Evolutionary conservation across 768 basidiomycete species (phyloP).

Genomic region (Xerocomellus amylosporus): DNA sequence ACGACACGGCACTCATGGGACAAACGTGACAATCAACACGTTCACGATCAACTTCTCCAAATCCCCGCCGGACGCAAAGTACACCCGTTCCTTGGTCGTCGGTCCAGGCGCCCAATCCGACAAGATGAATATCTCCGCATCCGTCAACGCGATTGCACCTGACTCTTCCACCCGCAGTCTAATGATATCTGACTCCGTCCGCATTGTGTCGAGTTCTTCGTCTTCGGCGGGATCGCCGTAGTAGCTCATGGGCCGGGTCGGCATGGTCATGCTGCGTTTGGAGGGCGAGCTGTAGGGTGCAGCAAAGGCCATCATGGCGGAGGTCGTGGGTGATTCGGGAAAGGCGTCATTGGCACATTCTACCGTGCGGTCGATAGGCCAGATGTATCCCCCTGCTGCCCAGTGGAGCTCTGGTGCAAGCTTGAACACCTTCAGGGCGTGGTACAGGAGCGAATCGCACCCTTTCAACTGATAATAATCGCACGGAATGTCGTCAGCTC

Average conservation of each 20-base stretch:
- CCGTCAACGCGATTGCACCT: conserved; percentile 61
- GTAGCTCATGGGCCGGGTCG: conserved; percentile 39
- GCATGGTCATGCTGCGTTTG: conserved; percentile 34
- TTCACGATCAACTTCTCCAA: conserved; percentile 76
- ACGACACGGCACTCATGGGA: conserved; percentile 44
- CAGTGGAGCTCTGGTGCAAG: conserved; percentile 73
- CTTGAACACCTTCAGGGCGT: conserved; percentile 74
- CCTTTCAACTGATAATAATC: conserved; percentile 61
- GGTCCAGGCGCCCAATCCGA: conserved; percentile 48
- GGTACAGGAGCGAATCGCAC: conserved; percentile 71
- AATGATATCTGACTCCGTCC: conserved; percentile 37
- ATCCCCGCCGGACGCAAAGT: conserved; percentile 63
- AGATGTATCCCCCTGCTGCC: conserved; percentile 80
- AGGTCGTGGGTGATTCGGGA: conserved; percentile 19
- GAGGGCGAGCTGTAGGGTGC: conserved; percentile 22
- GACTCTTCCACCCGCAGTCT: conserved; percentile 60
- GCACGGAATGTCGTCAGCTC: conserved; percentile 10
- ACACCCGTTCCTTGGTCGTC: conserved; percentile 65
- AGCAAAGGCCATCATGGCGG: conserved; percentile 26
- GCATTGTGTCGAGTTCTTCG: conserved; percentile 29
- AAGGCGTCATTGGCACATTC: conserved; percentile 53
- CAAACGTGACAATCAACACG: conserved; percentile 66
- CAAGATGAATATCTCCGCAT: conserved; percentile 60
- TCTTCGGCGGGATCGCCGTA: conserved; percentile 43
- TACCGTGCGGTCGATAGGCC: conserved; percentile 70